These are phyloP conservation scores for Lanzia echinophila DNA, from an alignment of 2,329 filamentous ascomycete genomes.

Conservation along the genomic window DNA sequence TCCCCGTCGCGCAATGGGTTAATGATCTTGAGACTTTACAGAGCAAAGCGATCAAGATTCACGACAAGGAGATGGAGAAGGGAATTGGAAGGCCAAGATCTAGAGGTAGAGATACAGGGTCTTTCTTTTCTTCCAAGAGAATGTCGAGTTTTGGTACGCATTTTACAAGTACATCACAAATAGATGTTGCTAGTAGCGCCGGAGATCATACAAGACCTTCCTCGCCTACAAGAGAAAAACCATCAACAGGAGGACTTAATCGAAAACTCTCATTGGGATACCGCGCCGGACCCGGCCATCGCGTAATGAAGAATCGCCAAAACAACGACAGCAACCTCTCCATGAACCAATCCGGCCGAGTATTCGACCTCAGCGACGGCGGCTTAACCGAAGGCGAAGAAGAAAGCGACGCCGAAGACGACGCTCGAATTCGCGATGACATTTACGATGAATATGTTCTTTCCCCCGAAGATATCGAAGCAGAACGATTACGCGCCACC, in stretches of 20 bases:
- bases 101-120: slow-evolving; percentile 6
- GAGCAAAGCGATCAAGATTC: slow-evolving; percentile 46
- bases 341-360: background rate
- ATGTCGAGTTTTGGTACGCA: slow-evolving; percentile 5
- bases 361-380: background rate
- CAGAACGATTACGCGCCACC: background rate
- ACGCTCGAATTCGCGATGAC: slow-evolving; percentile 2
- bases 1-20: slow-evolving; percentile 61
- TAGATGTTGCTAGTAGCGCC: slow-evolving; percentile 7
- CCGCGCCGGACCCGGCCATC: slow-evolving; percentile 10
- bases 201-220: background rate
- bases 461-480: slow-evolving; percentile 9
- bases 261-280: slow-evolving; percentile 9
- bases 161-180: slow-evolving; percentile 6
- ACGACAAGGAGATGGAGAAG: slow-evolving; percentile 7
- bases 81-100: slow-evolving; percentile 9
- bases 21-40: slow-evolving; percentile 58
- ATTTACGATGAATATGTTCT: slow-evolving; percentile 11
- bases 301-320: background rate
- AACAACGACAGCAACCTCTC: no score
- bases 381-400: slow-evolving; percentile 8
- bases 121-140: background rate
- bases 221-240: background rate
- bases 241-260: slow-evolving; percentile 4
- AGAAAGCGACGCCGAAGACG: slow-evolving; percentile 3